Conservation (phyloP, 495 filamentous ascomycete genomes). For the Aspergillus taichungensis region DNA sequence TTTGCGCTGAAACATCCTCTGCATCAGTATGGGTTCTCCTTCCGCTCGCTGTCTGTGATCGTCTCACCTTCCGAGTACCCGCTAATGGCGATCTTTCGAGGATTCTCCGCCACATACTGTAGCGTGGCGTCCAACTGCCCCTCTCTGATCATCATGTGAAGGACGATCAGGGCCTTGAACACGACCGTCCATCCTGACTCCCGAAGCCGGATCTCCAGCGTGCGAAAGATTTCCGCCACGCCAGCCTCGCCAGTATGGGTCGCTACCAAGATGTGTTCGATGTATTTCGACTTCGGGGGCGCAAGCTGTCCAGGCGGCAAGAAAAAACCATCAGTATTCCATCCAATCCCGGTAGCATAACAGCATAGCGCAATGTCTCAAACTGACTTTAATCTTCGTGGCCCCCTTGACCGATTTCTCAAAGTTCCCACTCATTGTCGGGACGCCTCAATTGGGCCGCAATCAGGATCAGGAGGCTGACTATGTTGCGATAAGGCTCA, state of each 20-base stretch:
- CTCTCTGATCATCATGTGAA: slow-evolving; percentile 96
- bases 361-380: background rate
- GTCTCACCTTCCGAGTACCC: slow-evolving; percentile 83
- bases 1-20: slow-evolving; percentile 51
- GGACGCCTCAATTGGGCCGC: slow-evolving; percentile 5
- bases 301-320: slow-evolving; percentile 53
- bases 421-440: slow-evolving; percentile 67
- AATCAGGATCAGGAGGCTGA: slow-evolving; percentile 4
- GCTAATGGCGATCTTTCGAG: slow-evolving; percentile 76
- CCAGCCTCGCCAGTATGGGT: slow-evolving; percentile 93
- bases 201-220: slow-evolving; percentile 75
- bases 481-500: background rate
- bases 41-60: too few species aligned
- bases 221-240: slow-evolving; percentile 91
- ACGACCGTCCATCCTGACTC: slow-evolving; percentile 97
- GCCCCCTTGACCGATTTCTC: slow-evolving; percentile 92
- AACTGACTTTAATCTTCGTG: slow-evolving; percentile 81
- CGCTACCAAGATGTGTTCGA: slow-evolving; percentile 94
- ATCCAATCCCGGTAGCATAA: background rate
- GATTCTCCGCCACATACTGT: slow-evolving; percentile 73
- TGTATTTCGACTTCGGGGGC: slow-evolving; percentile 97
- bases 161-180: slow-evolving; percentile 91
- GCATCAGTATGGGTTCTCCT: too few species aligned
- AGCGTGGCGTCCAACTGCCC: slow-evolving; percentile 85
- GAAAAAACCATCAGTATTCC: slow-evolving; percentile 6